Evolutionary conservation across 129 eudicot species (phyloP).

Genomic region (carrot (Daucus carota)): DNA sequence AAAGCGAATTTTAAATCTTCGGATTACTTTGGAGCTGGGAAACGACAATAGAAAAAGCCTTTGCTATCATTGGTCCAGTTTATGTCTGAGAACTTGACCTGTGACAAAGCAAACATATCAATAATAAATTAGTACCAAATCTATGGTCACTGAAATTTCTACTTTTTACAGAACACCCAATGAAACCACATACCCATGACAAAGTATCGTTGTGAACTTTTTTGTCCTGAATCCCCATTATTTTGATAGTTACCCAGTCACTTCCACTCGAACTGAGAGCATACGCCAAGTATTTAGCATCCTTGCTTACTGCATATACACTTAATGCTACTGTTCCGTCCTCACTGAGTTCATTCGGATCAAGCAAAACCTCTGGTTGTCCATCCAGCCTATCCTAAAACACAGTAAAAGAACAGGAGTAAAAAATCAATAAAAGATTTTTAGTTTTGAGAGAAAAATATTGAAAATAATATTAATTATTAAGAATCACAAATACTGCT

Average conservation of each 20-base stretch:
- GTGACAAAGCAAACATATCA: slow-evolving; percentile 21
- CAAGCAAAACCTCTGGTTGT: slow-evolving; percentile 80
- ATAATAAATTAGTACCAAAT: background rate
- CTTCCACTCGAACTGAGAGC: slow-evolving; percentile 91
- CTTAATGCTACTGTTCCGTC: slow-evolving; percentile 91
- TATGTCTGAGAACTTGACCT: slow-evolving; percentile 87
- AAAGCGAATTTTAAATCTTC: background rate
- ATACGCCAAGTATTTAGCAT: slow-evolving; percentile 86
- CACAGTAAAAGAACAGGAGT: slow-evolving; percentile 1
- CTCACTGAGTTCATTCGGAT: slow-evolving; percentile 83
- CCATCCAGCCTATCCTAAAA: slow-evolving; percentile 88
- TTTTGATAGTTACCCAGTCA: slow-evolving; percentile 93
- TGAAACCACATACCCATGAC: slow-evolving; percentile 58
- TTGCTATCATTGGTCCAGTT: slow-evolving; percentile 93
- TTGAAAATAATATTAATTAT: background rate
- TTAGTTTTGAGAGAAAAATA: background rate
- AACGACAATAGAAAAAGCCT: slow-evolving; percentile 96
- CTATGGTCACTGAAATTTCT: background rate
- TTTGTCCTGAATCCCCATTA: slow-evolving; percentile 65
- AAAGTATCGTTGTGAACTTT: slow-evolving; percentile 63
- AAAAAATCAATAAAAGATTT: background rate
- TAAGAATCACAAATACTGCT: background rate
- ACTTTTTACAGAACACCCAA: background rate
- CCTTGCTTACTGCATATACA: slow-evolving; percentile 76
- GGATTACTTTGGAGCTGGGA: slow-evolving; percentile 90